A percentile compares a stretch with the other conserved stretches of the same genome.
These are phyloP conservation scores for Hanseniaspora lachancei DNA, from an alignment of 805 yeast genomes.

Conservation along the genomic window DNA sequence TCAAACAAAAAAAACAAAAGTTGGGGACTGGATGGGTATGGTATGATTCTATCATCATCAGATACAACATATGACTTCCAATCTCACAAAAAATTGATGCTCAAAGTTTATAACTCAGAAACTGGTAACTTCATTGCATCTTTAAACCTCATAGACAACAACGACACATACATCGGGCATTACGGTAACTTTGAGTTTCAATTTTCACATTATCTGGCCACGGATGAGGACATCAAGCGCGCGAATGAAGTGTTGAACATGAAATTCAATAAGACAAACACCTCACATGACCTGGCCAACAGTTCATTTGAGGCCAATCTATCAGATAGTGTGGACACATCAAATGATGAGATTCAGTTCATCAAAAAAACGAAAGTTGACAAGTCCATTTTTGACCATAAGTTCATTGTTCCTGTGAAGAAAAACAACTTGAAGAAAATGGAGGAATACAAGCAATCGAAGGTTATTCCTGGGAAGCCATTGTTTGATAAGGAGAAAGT, in stretches of 20 bases:
- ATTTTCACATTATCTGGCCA: constrained; percentile 13
- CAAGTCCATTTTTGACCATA: background rate
- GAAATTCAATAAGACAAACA: constrained; percentile 5
- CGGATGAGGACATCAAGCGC: background rate
- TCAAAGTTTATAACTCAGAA: constrained; percentile 44
- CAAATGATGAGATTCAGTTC: background rate
- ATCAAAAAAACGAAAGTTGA: background rate
- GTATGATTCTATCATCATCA: constrained; percentile 27
- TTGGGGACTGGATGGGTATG: constrained; percentile 87
- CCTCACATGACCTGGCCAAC: constrained; percentile 6
- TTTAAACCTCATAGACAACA: constrained; percentile 15
- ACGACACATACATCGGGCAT: constrained; percentile 13
- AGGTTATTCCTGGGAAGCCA: constrained; percentile 1
- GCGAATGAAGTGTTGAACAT: background rate
- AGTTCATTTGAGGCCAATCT: background rate
- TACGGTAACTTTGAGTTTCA: constrained; percentile 19
- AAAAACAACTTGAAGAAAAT: background rate
- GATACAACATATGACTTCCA: constrained; percentile 32
- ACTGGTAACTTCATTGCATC: constrained; percentile 33
- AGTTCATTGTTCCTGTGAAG: constrained; percentile 2
- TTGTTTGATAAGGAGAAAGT: constrained; percentile 29
- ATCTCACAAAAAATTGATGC: constrained; percentile 10
- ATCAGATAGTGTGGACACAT: background rate
- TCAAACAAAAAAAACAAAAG: constrained; percentile 70
- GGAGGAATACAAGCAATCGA: background rate